Evolutionary conservation across 2,329 filamentous ascomycete genomes (phyloP).

Genomic region (Tolypocladium tropicale): DNA sequence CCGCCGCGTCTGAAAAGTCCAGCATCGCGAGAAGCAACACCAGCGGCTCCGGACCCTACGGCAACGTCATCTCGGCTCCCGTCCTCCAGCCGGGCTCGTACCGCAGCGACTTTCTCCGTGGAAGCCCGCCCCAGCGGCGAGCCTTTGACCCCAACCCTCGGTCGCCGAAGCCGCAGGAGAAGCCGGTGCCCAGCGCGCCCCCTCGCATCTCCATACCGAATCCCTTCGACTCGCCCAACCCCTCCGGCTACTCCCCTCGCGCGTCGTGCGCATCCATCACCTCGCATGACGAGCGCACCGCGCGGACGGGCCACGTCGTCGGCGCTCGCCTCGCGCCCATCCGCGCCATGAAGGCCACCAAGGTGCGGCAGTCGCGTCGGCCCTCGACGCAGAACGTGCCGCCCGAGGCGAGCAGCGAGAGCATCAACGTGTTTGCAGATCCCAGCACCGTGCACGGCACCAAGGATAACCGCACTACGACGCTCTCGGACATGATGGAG

Average conservation of each 20-base stretch:
- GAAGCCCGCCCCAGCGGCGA: slow-evolving; percentile 14
- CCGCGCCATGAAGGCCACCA: slow-evolving; percentile 25
- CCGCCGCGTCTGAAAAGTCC: slow-evolving; percentile 9
- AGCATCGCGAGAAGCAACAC: slow-evolving; percentile 6
- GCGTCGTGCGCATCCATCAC: slow-evolving; percentile 9
- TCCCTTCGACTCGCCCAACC: slow-evolving; percentile 23
- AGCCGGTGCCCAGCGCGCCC: slow-evolving; percentile 2
- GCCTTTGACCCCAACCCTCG: not conserved
- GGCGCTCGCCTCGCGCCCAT: slow-evolving; percentile 22
- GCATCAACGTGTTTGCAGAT: slow-evolving; percentile 44
- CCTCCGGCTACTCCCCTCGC: slow-evolving; percentile 11
- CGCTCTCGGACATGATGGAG: slow-evolving; percentile 44
- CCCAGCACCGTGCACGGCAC: slow-evolving; percentile 25
- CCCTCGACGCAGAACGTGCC: slow-evolving; percentile 23
- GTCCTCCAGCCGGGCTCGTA: slow-evolving; percentile 33
- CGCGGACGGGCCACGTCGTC: slow-evolving; percentile 16
- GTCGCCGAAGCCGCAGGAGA: slow-evolving; percentile 1
- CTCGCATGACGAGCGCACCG: slow-evolving; percentile 14
- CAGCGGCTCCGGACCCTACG: slow-evolving; percentile 11
- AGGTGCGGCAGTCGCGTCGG: slow-evolving; percentile 10
- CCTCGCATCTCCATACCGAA: slow-evolving; percentile 22
- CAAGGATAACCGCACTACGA: slow-evolving; percentile 27
- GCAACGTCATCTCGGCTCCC: slow-evolving; percentile 47
- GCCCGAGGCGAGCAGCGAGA: slow-evolving; percentile 34
- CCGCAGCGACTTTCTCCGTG: slow-evolving; percentile 45